Evolutionary conservation across 2,329 filamentous ascomycete species (phyloP).

Genomic region (Aureobasidium subglaciale): DNA sequence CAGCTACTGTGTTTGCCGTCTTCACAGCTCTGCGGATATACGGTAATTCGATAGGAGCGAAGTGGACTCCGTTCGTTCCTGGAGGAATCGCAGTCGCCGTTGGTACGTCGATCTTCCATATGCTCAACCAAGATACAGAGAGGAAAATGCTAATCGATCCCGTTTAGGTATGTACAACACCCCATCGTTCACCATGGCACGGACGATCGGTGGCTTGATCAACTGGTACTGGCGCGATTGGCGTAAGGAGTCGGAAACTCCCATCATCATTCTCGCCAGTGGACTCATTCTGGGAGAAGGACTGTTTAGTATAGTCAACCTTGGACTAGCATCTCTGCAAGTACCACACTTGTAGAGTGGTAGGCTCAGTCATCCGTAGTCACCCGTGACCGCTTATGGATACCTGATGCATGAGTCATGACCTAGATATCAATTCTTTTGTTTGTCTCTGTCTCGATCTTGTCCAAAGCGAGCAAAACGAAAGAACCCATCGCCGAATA

Average conservation of each 20-base stretch:
- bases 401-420: not conserved
- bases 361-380: not conserved
- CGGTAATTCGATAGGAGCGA: slow-evolving; percentile 33
- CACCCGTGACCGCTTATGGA: not conserved
- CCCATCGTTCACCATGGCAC: slow-evolving; percentile 86
- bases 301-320: slow-evolving; percentile 82
- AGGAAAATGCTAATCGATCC: not conserved
- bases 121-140: not conserved
- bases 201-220: slow-evolving; percentile 70
- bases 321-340: slow-evolving; percentile 67
- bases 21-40: slow-evolving; percentile 65
- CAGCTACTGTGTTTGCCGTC: slow-evolving; percentile 65
- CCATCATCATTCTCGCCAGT: slow-evolving; percentile 79
- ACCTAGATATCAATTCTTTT: not conserved
- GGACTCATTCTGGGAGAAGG: slow-evolving; percentile 91
- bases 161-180: slow-evolving; percentile 86
- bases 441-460: no score
- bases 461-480: not conserved
- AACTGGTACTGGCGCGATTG: slow-evolving; percentile 69
- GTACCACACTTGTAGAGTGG: slow-evolving; percentile 59
- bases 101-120: slow-evolving; percentile 45
- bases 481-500: not conserved
- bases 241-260: slow-evolving; percentile 55
- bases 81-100: slow-evolving; percentile 95
- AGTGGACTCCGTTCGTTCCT: slow-evolving; percentile 71